Percentiles rank a stretch among this genome's conserved stretches.
Evolutionary conservation across 2,329 filamentous ascomycete species (phyloP).

Genomic region (Colletotrichum spaethianum): DNA sequence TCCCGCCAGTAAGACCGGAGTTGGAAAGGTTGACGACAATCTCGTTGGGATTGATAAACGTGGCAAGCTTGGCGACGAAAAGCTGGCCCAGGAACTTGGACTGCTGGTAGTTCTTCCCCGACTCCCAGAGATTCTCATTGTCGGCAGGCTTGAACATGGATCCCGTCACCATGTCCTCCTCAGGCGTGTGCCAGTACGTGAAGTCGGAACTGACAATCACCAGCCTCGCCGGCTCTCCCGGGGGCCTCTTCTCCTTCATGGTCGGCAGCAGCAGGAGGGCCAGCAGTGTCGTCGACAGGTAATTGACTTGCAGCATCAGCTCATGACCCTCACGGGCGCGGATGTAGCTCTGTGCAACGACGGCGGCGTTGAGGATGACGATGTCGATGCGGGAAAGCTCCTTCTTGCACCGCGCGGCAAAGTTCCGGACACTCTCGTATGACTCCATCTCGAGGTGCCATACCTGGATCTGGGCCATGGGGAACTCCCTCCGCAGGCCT

Average conservation of each 20-base stretch:
- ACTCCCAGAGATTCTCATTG: conserved; percentile 45
- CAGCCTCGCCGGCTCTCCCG: conserved; percentile 45
- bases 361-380: conserved; percentile 43
- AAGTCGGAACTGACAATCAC: conserved; percentile 51
- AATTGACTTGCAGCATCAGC: conserved; percentile 47
- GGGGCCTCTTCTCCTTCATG: conserved; percentile 42
- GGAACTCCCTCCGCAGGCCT: conserved; percentile 35
- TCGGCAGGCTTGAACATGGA: conserved; percentile 50
- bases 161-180: conserved; percentile 44
- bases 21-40: conserved; percentile 63
- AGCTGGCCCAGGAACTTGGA: conserved; percentile 53
- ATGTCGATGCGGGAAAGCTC: conserved; percentile 35
- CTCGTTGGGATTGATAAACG: conserved; percentile 55
- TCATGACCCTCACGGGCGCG: conserved; percentile 44
- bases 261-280: conserved; percentile 42
- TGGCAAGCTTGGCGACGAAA: conserved; percentile 53
- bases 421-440: conserved; percentile 39
- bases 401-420: conserved; percentile 28
- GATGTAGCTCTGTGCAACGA: conserved; percentile 15
- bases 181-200: conserved; percentile 41
- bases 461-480: conserved; percentile 38
- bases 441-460: conserved; percentile 42
- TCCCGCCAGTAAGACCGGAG: conserved; percentile 60
- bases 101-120: conserved; percentile 44
- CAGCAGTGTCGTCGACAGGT: conserved; percentile 47